Percentiles rank a stretch among this genome's conserved stretches.
Conservation (phyloP, 1,284 basidiomycete species). For the Pascua sp. region DNA sequence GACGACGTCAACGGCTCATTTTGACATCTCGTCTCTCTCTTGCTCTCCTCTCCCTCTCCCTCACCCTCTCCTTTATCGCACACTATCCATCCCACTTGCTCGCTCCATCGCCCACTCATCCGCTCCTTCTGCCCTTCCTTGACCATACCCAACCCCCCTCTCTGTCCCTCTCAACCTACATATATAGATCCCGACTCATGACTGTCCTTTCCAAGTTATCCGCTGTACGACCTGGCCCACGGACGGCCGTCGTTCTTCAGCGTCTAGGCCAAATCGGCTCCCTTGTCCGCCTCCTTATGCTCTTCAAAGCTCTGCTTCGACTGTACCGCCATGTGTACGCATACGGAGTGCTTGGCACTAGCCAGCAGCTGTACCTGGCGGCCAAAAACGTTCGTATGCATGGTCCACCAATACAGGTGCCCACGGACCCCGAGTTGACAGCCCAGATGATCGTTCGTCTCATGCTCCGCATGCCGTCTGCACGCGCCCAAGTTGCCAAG, state of each 20-base stretch:
- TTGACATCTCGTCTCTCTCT: too few species aligned
- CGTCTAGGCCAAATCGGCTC: conserved; percentile 12
- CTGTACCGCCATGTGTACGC: conserved; percentile 66
- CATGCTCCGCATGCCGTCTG: conserved; percentile 64
- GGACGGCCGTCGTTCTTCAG: conserved; percentile 7
- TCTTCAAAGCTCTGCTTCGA: conserved; percentile 23
- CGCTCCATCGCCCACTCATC: too few species aligned
- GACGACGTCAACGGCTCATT: too few species aligned
- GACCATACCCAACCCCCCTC: too few species aligned
- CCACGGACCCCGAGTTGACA: too few species aligned
- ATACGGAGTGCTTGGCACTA: conserved; percentile 56
- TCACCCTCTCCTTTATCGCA: too few species aligned
- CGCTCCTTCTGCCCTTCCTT: too few species aligned
- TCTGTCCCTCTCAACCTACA: too few species aligned
- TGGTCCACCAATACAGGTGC: not conserved
- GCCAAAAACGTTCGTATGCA: conserved; percentile 27
- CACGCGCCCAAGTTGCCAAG: conserved; percentile 62
- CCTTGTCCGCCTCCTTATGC: conserved; percentile 12
- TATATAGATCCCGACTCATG: too few species aligned
- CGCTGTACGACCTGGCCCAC: conserved; percentile 5
- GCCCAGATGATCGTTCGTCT: conserved; percentile 61
- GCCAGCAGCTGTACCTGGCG: conserved; percentile 24
- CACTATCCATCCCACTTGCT: too few species aligned
- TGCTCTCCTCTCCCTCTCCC: too few species aligned
- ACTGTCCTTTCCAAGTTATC: too few species aligned